A percentile compares a stretch with the other conserved stretches of the same genome.
These are phyloP conservation scores for Pythium chondricola DNA, from an alignment of 352 stramenopile species.

Conservation along the genomic window DNA sequence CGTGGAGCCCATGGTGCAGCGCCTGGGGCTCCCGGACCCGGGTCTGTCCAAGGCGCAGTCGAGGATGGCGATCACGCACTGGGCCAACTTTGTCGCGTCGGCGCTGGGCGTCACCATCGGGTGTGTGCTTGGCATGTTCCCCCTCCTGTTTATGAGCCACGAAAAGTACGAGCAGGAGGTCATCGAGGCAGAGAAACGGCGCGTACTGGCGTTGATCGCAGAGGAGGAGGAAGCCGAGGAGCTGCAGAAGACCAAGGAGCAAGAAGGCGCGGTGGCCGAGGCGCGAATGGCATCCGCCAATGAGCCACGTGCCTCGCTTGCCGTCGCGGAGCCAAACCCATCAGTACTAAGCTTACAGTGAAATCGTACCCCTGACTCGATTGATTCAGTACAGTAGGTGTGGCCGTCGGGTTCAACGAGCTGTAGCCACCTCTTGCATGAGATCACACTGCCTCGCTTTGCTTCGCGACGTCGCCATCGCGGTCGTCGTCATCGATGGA, in stretches of 20 bases:
- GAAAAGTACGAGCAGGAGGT: constrained; percentile 52
- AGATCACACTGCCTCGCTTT: too few relatives aligned
- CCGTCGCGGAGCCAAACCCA: too few relatives aligned
- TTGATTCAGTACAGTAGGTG: too few relatives aligned
- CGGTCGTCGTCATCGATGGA: too few relatives aligned
- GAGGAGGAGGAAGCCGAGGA: constrained; percentile 11
- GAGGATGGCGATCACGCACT: constrained; percentile 68
- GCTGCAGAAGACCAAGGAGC: neutral
- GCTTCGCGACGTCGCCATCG: too few relatives aligned
- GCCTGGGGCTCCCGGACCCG: constrained; percentile 59
- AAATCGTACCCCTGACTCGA: too few relatives aligned
- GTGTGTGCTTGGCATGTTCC: constrained; percentile 89
- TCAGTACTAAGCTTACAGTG: too few relatives aligned
- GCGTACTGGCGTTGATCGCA: constrained; percentile 9
- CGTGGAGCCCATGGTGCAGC: constrained; percentile 79
- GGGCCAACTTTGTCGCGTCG: constrained; percentile 71
- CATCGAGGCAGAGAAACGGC: constrained; percentile 26
- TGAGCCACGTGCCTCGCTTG: too few relatives aligned
- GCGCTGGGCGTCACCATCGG: constrained; percentile 81
- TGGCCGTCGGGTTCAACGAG: too few relatives aligned
- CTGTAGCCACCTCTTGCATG: too few relatives aligned
- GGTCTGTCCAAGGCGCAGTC: constrained; percentile 72
- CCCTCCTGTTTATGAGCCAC: constrained; percentile 84
- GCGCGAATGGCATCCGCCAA: too few relatives aligned
- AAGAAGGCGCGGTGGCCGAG: neutral